A percentile compares a stretch with the other conserved stretches of the same genome.
These are phyloP conservation scores for Termitomyces sp. DNA, from an alignment of 1,284 basidiomycete genomes.

Conservation along the genomic window DNA sequence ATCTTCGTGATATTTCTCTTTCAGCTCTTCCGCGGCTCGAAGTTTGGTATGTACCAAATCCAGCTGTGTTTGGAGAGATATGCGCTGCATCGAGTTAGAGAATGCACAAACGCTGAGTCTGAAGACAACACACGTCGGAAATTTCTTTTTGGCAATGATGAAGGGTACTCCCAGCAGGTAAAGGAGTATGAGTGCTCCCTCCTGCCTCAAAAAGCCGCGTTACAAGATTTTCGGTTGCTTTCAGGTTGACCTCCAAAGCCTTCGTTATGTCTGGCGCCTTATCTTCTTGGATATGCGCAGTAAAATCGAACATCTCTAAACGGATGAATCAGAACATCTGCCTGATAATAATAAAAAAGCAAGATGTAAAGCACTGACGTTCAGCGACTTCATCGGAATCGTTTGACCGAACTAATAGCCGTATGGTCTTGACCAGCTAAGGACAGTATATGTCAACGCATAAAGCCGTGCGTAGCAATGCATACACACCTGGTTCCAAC, in stretches of 20 bases:
- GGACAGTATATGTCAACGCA: conserved; percentile 7
- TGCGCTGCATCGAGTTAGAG: conserved; percentile 37
- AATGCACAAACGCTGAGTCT: conserved; percentile 1
- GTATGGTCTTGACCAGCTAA: conserved; percentile 67
- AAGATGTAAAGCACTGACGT: conserved; percentile 42
- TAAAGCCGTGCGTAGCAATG: conserved; percentile 2
- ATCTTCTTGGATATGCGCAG: conserved; percentile 46
- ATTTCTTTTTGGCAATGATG: conserved; percentile 48
- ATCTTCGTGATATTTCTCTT: conserved; percentile 50
- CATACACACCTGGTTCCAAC: conserved; percentile 78
- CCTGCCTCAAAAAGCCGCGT: conserved; percentile 50
- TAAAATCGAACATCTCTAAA: conserved; percentile 50
- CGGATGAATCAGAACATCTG: conserved; percentile 4
- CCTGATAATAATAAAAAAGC: not conserved
- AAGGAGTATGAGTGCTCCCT: conserved; percentile 25
- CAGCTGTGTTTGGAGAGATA: conserved; percentile 55
- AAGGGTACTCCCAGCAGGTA: conserved; percentile 29
- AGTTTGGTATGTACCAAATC: conserved; percentile 55
- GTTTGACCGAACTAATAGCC: conserved; percentile 53
- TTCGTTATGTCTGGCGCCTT: conserved; percentile 39
- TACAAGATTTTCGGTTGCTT: conserved; percentile 57
- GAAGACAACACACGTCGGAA: conserved; percentile 49
- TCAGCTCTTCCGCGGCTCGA: conserved; percentile 48
- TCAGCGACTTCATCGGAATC: conserved; percentile 36
- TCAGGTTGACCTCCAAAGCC: conserved; percentile 50